A percentile compares a stretch with the other conserved stretches of the same genome.
Evolutionary conservation across 441 rosid species (phyloP).

Genomic region (Heliophila coronopifolia): DNA sequence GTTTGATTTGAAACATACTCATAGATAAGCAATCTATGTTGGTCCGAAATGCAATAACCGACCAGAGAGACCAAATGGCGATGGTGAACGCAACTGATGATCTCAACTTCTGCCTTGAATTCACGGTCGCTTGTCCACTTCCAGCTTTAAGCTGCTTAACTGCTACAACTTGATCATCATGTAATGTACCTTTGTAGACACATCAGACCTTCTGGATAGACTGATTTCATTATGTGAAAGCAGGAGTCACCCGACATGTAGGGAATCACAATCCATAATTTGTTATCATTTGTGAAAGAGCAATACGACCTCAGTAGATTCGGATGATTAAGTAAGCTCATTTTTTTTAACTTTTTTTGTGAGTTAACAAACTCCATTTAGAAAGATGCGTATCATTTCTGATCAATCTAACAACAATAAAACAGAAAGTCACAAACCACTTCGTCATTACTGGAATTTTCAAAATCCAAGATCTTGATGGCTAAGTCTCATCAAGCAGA

Average conservation of each 20-base stretch:
- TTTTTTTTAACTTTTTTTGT: conserved; percentile 60
- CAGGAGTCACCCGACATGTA: conserved; percentile 72
- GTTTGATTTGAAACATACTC: conserved; percentile 83
- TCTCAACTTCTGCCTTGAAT: conserved; percentile 88
- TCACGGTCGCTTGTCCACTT: conserved; percentile 84
- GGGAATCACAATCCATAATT: conserved; percentile 80
- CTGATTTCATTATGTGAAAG: conserved; percentile 61
- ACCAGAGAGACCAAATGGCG: conserved; percentile 86
- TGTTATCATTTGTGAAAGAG: conserved; percentile 50
- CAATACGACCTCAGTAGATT: conserved; percentile 56
- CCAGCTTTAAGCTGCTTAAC: conserved; percentile 77
- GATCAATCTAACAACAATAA: not conserved
- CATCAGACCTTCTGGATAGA: conserved; percentile 60
- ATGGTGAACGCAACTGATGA: conserved; percentile 85
- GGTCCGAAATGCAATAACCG: conserved; percentile 78
- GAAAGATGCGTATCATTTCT: not conserved
- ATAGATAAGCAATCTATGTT: conserved; percentile 63
- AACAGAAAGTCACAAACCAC: conserved; percentile 36
- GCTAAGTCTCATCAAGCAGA: not conserved
- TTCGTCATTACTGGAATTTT: conserved; percentile 53
- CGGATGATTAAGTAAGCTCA: conserved; percentile 60
- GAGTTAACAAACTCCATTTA: conserved; percentile 42
- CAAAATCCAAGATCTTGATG: not conserved
- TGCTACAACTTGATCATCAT: conserved; percentile 71
- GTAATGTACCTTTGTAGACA: conserved; percentile 71